Base-by-base conservation (phyloP, 495 filamentous ascomycete genomes). In the Podospora pseudoanserina region DNA sequence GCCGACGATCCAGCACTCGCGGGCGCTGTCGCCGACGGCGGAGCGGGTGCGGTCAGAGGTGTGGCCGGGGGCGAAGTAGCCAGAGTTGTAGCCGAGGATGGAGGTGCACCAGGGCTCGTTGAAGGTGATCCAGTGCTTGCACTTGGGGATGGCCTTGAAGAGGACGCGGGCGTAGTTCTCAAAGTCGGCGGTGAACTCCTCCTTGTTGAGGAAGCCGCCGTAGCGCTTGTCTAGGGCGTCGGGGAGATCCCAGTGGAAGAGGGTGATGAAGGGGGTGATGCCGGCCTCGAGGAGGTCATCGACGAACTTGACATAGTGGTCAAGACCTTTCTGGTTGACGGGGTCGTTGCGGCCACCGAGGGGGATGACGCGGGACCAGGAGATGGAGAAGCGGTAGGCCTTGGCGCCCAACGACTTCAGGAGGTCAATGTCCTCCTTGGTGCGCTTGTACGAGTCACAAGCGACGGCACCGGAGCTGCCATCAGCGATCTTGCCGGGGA, bases 371-470 rank as follows among this genome's bases (percentile, higher is more conserved):
- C 90, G 86, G 28, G 82, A 87, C 91, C 90, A 92, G 56, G 89
- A 89, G 64, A 92, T 78, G 32, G 90, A 92, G 77, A 93, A 93
- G 67, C 89, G 88, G 78, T 92, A 92, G 34, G 85, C 83, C 67
- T 82, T 83, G 63, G 89, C 87, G 58, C 86, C 85, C 39, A 86
- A 84, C 56, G 80, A 76, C 77, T 92, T 92, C 72, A 92, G 78
- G 53, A 92, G 83, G 9, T 78, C 88, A 71, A 93, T 92, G 71
- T 92, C 90, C 78, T 92, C 89, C 44, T 82, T 80, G 34, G 88
- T 90, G 63, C 87, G 84, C 75, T 91, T 86, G 80, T 92, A 92
- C 55, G 89, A 91, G 79, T 92, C 90, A 79, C 90, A 92, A 44
- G 89, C 90, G 49, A 90, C 84, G 44, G 85, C 87, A 28, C 89